Evolutionary conservation across 345 rosid species (phyloP).

Genomic region (Cardamine occulta): DNA sequence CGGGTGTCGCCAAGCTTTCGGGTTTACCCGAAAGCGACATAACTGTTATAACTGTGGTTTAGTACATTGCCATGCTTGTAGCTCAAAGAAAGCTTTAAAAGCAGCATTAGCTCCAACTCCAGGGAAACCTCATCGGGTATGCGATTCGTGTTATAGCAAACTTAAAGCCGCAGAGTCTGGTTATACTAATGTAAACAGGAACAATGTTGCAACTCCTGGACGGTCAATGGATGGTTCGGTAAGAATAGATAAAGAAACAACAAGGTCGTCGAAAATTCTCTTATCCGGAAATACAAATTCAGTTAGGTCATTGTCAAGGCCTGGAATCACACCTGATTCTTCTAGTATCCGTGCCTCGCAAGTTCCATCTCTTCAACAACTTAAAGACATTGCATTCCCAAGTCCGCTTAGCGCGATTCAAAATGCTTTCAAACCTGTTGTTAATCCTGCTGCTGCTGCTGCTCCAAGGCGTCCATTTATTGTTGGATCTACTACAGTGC

Average conservation of each 20-base stretch:
- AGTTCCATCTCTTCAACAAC: constrained; percentile 66
- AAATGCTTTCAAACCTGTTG: constrained; percentile 59
- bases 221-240: constrained; percentile 62
- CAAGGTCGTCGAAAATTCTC: constrained; percentile 59
- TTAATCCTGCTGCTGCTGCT: background rate
- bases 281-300: constrained; percentile 63
- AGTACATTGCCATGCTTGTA: constrained; percentile 96
- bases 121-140: constrained; percentile 94
- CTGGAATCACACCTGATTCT: constrained; percentile 52
- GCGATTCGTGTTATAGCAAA: constrained; percentile 82
- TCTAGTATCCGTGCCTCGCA: constrained; percentile 69
- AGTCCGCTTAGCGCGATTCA: constrained; percentile 71
- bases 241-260: constrained; percentile 52
- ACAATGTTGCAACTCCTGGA: constrained; percentile 43
- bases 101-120: constrained; percentile 99
- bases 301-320: constrained; percentile 60
- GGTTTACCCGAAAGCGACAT: constrained; percentile 91
- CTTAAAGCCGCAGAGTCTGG: constrained; percentile 81
- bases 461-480: constrained; percentile 28
- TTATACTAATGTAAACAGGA: constrained; percentile 51
- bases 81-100: constrained; percentile 90
- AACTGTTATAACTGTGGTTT: constrained; percentile 92
- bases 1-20: constrained; percentile 93
- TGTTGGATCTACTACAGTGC: constrained; percentile 12
- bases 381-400: constrained; percentile 78